Conservation (phyloP, 1,139 yeast genomes). For the Lodderomyces jiufengensis region DNA sequence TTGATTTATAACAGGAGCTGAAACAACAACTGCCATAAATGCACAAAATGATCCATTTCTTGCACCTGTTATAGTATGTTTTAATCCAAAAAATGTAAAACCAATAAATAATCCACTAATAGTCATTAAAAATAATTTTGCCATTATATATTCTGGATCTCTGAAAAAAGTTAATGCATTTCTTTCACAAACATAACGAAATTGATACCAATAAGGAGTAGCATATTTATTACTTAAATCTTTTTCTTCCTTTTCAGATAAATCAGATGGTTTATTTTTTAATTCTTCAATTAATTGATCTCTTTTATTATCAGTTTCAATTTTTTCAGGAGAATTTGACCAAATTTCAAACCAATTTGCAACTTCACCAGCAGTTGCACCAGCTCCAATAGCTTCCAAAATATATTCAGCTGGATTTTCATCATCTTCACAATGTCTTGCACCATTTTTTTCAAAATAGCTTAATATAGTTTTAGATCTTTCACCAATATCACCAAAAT, state of each 20-base stretch:
- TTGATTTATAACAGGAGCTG: slow-evolving; percentile 49
- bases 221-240: slow-evolving; percentile 25
- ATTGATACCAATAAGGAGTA: slow-evolving; percentile 36
- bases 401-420: slow-evolving; percentile 71
- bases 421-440: slow-evolving; percentile 48
- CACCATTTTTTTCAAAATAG: slow-evolving; percentile 70
- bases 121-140: slow-evolving; percentile 44
- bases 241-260: slow-evolving; percentile 9
- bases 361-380: slow-evolving; percentile 53
- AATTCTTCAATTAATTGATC: slow-evolving; percentile 19
- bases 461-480: slow-evolving; percentile 57
- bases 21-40: slow-evolving; percentile 47
- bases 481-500: slow-evolving; percentile 75
- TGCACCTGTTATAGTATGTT: slow-evolving; percentile 44
- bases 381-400: slow-evolving; percentile 62
- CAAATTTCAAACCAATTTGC: slow-evolving; percentile 49
- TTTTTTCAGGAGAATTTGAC: slow-evolving; percentile 34
- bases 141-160: slow-evolving; percentile 39
- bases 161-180: slow-evolving; percentile 39
- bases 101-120: slow-evolving; percentile 50
- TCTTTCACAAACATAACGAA: slow-evolving; percentile 30
- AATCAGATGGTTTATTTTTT: slow-evolving; percentile 7
- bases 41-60: slow-evolving; percentile 50
- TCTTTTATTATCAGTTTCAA: slow-evolving; percentile 17
- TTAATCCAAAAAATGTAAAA: slow-evolving; percentile 44